Conservation (phyloP, 192 early-diverging fungal genomes). For the Gigaspora rosea region DNA sequence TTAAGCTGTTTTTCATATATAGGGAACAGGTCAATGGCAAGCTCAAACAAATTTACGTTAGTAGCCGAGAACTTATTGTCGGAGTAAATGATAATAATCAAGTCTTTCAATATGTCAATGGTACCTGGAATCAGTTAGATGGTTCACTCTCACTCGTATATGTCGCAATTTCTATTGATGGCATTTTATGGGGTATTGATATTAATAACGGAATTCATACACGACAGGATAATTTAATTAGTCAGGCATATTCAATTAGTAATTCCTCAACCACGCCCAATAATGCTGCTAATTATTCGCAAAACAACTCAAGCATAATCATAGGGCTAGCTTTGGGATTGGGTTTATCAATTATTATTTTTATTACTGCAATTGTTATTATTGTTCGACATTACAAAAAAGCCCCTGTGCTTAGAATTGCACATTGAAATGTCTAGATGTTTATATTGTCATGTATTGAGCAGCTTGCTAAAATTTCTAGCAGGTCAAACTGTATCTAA, state of each 20-base stretch:
- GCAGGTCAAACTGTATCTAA: too few relatives aligned
- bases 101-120: neutral
- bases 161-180: constrained; percentile 11
- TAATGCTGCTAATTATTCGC: neutral
- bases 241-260: neutral
- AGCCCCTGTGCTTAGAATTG: neutral
- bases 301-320: neutral
- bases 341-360: neutral
- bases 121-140: neutral
- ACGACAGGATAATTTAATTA: neutral
- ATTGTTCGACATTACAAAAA: neutral
- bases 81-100: neutral
- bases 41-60: neutral
- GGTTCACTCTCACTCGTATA: neutral
- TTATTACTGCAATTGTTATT: neutral
- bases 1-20: neutral
- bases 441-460: too few relatives aligned
- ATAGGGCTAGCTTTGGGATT: neutral
- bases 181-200: neutral
- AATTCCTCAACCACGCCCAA: neutral
- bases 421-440: too few relatives aligned
- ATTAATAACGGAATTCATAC: neutral
- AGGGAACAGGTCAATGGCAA: neutral
- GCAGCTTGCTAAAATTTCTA: too few relatives aligned
- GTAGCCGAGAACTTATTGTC: neutral